Evolutionary conservation across 2,329 filamentous ascomycete species (phyloP).

Genomic region (Emericellopsis cladophorae): DNA sequence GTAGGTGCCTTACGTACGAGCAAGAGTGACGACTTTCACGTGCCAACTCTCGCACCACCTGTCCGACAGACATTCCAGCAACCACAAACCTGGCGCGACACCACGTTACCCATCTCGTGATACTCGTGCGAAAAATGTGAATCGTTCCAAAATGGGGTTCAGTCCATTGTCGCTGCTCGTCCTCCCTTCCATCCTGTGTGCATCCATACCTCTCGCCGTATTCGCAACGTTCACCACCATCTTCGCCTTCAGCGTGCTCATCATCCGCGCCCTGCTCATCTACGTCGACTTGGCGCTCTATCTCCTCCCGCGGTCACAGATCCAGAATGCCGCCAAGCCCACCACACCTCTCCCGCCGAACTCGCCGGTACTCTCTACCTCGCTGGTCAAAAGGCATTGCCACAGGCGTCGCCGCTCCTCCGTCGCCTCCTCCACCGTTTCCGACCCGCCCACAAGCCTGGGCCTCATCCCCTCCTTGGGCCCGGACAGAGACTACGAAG

Average conservation of each 20-base stretch:
- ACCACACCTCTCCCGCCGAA: constrained; percentile 13
- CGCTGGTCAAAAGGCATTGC: background rate
- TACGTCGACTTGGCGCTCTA: constrained; percentile 51
- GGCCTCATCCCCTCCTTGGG: constrained; percentile 34
- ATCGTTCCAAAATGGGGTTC: no score
- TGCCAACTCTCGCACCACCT: no score
- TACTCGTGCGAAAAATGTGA: no score
- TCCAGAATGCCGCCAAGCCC: constrained; percentile 18
- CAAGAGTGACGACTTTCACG: no score
- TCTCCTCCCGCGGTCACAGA: constrained; percentile 41
- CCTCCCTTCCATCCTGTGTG: constrained; percentile 48
- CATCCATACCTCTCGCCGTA: constrained; percentile 50
- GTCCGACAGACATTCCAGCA: no score
- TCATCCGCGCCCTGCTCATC: constrained; percentile 45
- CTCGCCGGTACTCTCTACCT: background rate
- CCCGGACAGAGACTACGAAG: constrained; percentile 44
- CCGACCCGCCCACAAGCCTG: constrained; percentile 17
- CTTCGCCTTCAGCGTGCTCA: constrained; percentile 47
- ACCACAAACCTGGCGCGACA: no score
- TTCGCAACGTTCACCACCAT: constrained; percentile 52
- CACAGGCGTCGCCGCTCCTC: constrained; percentile 21
- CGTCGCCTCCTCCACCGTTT: constrained; percentile 18
- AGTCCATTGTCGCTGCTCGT: constrained; percentile 21
- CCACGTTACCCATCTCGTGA: no score
- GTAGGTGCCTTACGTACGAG: no score